phyloP scores from a whole-genome alignment of 2,329 filamentous ascomycete species.

The Emmonsiellopsis sp. region DNA sequence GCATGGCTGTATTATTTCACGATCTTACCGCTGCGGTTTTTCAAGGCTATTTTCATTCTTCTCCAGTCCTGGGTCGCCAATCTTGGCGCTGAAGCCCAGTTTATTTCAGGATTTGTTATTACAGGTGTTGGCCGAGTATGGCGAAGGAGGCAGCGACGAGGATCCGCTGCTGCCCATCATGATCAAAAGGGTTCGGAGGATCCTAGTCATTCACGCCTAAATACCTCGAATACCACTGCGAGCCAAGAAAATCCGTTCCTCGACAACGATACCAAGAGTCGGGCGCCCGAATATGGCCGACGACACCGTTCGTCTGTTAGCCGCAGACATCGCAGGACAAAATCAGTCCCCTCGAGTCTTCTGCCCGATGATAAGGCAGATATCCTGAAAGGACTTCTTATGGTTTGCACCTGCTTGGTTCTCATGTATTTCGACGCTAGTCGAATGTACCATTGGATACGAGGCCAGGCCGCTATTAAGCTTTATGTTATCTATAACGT shows the following conservation, averaged over 20 bases:
- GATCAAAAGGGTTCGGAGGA: slow-evolving; percentile 15
- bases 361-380: slow-evolving; percentile 91
- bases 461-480: slow-evolving; percentile 93
- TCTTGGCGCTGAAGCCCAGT: slow-evolving; percentile 60
- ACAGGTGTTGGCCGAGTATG: slow-evolving; percentile 70
- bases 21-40: slow-evolving; percentile 80
- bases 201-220: slow-evolving; percentile 11
- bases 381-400: slow-evolving; percentile 78
- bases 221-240: slow-evolving; percentile 2
- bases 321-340: slow-evolving; percentile 59
- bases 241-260: slow-evolving; percentile 12
- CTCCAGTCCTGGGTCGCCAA: slow-evolving; percentile 68
- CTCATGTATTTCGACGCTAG: slow-evolving; percentile 90
- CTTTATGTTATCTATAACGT: slow-evolving; percentile 99
- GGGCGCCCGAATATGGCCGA: slow-evolving; percentile 12
- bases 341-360: slow-evolving; percentile 75
- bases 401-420: slow-evolving; percentile 73
- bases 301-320: slow-evolving; percentile 21
- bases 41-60: slow-evolving; percentile 69
- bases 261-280: slow-evolving; percentile 2
- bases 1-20: slow-evolving; percentile 97
- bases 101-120: slow-evolving; percentile 68
- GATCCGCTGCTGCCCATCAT: slow-evolving; percentile 6
- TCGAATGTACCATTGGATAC: slow-evolving; percentile 95
- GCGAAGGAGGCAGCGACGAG: slow-evolving; percentile 37